These are phyloP conservation scores for Macrolepiota dolichaula DNA, from an alignment of 768 basidiomycete species.

Conservation along the genomic window DNA sequence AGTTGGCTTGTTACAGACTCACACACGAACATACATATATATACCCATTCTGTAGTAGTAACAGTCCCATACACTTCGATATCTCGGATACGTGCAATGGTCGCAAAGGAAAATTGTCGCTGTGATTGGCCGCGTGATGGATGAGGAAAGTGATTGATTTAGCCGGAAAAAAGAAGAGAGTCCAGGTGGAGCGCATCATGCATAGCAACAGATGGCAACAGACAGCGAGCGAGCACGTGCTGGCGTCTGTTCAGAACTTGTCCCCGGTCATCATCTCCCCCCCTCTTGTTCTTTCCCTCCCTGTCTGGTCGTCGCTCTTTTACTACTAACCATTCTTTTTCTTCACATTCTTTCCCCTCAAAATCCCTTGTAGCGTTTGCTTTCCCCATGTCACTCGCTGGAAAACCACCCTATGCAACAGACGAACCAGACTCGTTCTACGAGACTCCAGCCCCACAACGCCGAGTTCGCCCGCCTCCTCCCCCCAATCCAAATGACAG, in stretches of 20 bases:
- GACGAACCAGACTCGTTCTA: slow-evolving; percentile 65
- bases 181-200: background rate
- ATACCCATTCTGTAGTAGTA: background rate
- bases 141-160: background rate
- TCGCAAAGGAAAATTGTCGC: background rate
- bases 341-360: slow-evolving; percentile 9
- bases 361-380: slow-evolving; percentile 8
- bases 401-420: slow-evolving; percentile 64
- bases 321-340: slow-evolving; percentile 11
- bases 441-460: slow-evolving; percentile 36
- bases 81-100: background rate
- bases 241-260: background rate
- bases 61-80: too few relatives aligned
- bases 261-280: background rate
- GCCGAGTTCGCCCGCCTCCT: slow-evolving; percentile 37
- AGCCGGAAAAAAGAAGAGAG: background rate
- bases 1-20: background rate
- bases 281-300: background rate
- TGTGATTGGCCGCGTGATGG: background rate
- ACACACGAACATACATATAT: background rate
- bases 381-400: slow-evolving; percentile 42
- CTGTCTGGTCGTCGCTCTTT: background rate
- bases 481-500: slow-evolving; percentile 52
- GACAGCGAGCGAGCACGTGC: background rate
- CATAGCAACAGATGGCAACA: slow-evolving; percentile 5